Percentiles rank a stretch among this genome's conserved stretches.
These are phyloP conservation scores for Quercus berberidifolia DNA, from an alignment of 306 rosid genomes.

Conservation along the genomic window DNA sequence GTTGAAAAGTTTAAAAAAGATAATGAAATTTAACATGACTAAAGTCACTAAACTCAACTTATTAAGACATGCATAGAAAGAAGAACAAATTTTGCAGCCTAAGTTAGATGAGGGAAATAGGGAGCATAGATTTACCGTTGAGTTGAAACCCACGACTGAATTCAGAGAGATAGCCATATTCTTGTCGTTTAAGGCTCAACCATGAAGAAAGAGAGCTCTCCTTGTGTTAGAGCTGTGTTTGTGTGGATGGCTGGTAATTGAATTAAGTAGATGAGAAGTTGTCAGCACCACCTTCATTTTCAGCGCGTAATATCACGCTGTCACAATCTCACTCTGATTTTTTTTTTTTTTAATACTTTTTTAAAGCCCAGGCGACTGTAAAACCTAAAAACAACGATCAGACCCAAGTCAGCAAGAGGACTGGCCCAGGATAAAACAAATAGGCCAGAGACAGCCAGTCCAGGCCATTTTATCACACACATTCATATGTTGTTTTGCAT, in stretches of 20 bases:
- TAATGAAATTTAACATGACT: background rate
- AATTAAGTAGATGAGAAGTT: conserved; percentile 1
- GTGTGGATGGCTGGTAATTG: conserved; percentile 24
- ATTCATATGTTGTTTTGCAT: too few species aligned
- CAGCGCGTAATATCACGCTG: background rate
- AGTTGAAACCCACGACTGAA: conserved; percentile 48
- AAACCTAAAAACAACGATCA: background rate
- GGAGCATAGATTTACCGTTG: conserved; percentile 40
- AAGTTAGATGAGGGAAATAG: background rate
- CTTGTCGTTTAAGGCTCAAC: conserved; percentile 39
- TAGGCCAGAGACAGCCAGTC: too few species aligned
- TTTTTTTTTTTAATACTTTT: background rate
- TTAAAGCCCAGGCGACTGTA: background rate
- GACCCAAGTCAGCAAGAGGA: background rate
- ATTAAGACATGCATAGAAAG: background rate
- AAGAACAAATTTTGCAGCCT: background rate
- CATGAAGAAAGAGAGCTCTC: conserved; percentile 31
- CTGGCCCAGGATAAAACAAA: too few species aligned
- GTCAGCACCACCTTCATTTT: background rate
- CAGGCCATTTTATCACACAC: too few species aligned
- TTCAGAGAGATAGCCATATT: conserved; percentile 65
- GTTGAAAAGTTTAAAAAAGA: background rate
- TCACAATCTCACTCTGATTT: too few species aligned
- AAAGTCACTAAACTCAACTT: background rate
- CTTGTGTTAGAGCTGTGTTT: conserved; percentile 7